Percentiles rank a stretch among this genome's conserved stretches.
Conservation (phyloP, 1,139 yeast genomes). For the Yamadazyma siamensis region DNA sequence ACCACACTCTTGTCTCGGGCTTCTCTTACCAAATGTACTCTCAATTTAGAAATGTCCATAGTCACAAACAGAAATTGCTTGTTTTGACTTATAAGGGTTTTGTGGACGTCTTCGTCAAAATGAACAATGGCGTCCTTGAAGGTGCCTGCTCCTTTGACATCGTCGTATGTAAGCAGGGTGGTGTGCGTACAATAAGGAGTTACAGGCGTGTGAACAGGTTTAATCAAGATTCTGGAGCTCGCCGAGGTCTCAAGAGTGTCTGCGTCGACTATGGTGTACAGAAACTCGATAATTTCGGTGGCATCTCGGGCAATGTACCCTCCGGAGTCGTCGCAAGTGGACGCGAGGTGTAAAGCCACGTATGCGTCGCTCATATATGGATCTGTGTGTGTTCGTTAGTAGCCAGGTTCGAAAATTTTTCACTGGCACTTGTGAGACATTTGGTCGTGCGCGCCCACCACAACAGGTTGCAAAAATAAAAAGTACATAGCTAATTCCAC, state of each 20-base stretch:
- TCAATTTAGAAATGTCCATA: constrained; percentile 61
- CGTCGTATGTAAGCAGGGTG: constrained; percentile 62
- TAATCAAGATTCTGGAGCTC: constrained; percentile 47
- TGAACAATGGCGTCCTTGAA: constrained; percentile 59
- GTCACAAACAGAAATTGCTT: constrained; percentile 67
- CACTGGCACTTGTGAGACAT: too few relatives aligned
- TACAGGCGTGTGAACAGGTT: constrained; percentile 67
- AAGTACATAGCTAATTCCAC: too few relatives aligned
- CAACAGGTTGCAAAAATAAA: too few relatives aligned
- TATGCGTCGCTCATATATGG: constrained; percentile 59
- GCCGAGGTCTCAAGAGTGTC: constrained; percentile 31
- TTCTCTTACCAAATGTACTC: constrained; percentile 77
- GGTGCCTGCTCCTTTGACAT: constrained; percentile 49
- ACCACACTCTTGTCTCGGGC: constrained; percentile 72
- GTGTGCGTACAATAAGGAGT: constrained; percentile 56
- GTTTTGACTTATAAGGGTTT: constrained; percentile 37
- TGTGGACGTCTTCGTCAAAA: constrained; percentile 51
- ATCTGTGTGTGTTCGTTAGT: too few relatives aligned
- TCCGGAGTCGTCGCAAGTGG: constrained; percentile 68
- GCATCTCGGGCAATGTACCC: constrained; percentile 59
- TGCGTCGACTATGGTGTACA: constrained; percentile 55
- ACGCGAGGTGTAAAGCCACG: constrained; percentile 59
- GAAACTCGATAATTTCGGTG: constrained; percentile 62
- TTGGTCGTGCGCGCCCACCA: too few relatives aligned
- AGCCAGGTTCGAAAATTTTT: constrained; percentile 3